Conservation (phyloP, 2,329 filamentous ascomycete genomes). For the Pseudogymnoascus sp. region DNA sequence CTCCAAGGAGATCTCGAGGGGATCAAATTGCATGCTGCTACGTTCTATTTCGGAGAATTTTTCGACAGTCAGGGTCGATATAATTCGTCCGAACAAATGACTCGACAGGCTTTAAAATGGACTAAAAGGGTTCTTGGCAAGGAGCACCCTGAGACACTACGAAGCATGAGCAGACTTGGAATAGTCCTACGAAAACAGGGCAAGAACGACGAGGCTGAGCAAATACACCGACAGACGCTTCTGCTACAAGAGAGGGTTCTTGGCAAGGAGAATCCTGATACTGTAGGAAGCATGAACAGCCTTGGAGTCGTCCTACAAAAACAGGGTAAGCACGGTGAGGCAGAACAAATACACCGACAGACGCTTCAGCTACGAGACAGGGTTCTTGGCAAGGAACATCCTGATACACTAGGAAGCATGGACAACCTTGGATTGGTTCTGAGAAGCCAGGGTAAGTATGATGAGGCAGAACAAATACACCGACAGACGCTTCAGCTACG, state of each 20-base stretch:
- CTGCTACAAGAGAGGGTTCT: slow-evolving; percentile 12
- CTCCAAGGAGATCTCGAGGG: background rate
- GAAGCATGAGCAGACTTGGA: slow-evolving; percentile 12
- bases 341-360: slow-evolving; percentile 6
- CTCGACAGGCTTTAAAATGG: background rate
- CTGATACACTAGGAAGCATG: slow-evolving; percentile 22
- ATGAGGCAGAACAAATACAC: background rate
- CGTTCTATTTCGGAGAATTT: slow-evolving; percentile 1
- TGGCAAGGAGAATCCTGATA: slow-evolving; percentile 11
- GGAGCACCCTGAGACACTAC: background rate
- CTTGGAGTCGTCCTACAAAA: background rate
- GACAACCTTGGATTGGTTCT: slow-evolving; percentile 16
- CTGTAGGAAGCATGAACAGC: slow-evolving; percentile 11
- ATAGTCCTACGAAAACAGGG: background rate
- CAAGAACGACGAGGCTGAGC: slow-evolving; percentile 7
- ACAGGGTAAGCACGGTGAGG: slow-evolving; percentile 7
- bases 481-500: background rate
- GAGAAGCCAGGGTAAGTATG: background rate
- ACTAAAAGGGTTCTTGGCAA: slow-evolving; percentile 18
- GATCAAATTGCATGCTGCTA: slow-evolving; percentile 1
- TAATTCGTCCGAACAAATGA: slow-evolving; percentile 1
- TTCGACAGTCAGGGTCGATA: background rate
- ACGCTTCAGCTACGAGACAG: slow-evolving; percentile 12
- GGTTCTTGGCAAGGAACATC: slow-evolving; percentile 19
- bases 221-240: background rate